Conservation (phyloP, 2,329 filamentous ascomycete species). For the Xylariomycetidae sp. region DNA sequence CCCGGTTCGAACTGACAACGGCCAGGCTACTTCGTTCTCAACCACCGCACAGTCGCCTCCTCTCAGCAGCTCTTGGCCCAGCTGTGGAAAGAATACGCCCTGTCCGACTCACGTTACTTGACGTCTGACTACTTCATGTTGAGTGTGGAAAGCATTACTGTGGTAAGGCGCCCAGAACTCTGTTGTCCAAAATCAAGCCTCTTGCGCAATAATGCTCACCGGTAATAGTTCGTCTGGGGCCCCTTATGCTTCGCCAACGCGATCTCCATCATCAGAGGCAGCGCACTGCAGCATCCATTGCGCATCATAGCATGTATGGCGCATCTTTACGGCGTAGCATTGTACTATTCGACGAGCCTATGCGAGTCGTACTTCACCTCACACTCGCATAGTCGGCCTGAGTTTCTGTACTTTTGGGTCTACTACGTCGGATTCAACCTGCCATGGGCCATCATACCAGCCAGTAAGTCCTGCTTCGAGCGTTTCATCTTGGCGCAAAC, state of each 20-base stretch:
- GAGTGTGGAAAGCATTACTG: slow-evolving; percentile 80
- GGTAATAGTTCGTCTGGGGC: slow-evolving; percentile 48
- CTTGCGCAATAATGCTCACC: too few relatives aligned
- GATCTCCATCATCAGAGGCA: slow-evolving; percentile 36
- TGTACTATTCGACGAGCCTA: slow-evolving; percentile 56
- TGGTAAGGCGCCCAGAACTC: slow-evolving; percentile 47
- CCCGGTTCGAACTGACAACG: too few relatives aligned
- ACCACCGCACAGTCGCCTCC: slow-evolving; percentile 59
- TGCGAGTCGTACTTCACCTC: slow-evolving; percentile 40
- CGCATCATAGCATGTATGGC: slow-evolving; percentile 46
- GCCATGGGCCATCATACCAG: slow-evolving; percentile 53
- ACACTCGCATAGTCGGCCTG: slow-evolving; percentile 49
- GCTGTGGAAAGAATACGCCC: slow-evolving; percentile 87
- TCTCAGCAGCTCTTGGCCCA: slow-evolving; percentile 72
- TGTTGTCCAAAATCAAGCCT: not conserved
- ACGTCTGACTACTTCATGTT: slow-evolving; percentile 77
- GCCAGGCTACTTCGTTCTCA: slow-evolving; percentile 66
- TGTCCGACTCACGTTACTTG: slow-evolving; percentile 82
- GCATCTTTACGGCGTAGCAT: slow-evolving; percentile 54
- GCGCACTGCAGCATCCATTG: slow-evolving; percentile 41
- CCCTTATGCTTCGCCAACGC: slow-evolving; percentile 50
- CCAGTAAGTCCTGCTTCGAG: slow-evolving; percentile 34
- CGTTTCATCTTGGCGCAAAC: not conserved
- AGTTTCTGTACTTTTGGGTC: slow-evolving; percentile 56
- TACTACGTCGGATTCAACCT: slow-evolving; percentile 58